Evolutionary conservation across 2,329 filamentous ascomycete species (phyloP).

Genomic region (Colletotrichum sp.): DNA sequence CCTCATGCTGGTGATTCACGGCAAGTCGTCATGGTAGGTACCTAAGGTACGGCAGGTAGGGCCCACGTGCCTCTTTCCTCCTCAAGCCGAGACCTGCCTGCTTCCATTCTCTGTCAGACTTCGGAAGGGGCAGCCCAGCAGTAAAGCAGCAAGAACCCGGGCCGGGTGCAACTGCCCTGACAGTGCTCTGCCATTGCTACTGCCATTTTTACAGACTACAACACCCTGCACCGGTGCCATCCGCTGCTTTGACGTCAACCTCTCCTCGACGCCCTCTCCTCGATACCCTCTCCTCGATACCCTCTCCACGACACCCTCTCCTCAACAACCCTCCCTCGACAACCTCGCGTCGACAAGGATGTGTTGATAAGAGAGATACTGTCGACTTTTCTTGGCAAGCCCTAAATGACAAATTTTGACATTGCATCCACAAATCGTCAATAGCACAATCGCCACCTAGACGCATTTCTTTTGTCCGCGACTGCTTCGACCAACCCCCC

Average conservation of each 20-base stretch:
- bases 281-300: not conserved
- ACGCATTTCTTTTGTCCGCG: not conserved
- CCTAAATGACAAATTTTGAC: no score
- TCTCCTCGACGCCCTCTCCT: not conserved
- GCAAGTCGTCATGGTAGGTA: not conserved
- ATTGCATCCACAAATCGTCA: not conserved
- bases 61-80: not conserved
- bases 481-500: not conserved
- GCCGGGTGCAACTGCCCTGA: not conserved
- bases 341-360: not conserved
- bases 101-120: not conserved
- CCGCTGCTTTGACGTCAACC: not conserved
- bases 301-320: not conserved
- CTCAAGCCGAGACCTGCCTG: not conserved
- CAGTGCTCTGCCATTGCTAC: not conserved
- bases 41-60: not conserved
- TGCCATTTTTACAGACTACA: not conserved
- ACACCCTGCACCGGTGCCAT: not conserved
- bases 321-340: not conserved
- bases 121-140: not conserved
- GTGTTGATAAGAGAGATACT: not conserved
- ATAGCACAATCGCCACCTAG: no score
- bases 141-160: not conserved
- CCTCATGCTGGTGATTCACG: not conserved
- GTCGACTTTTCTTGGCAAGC: not conserved